Conservation (phyloP, 768 basidiomycete genomes). For the Leccinum incarnatum region DNA sequence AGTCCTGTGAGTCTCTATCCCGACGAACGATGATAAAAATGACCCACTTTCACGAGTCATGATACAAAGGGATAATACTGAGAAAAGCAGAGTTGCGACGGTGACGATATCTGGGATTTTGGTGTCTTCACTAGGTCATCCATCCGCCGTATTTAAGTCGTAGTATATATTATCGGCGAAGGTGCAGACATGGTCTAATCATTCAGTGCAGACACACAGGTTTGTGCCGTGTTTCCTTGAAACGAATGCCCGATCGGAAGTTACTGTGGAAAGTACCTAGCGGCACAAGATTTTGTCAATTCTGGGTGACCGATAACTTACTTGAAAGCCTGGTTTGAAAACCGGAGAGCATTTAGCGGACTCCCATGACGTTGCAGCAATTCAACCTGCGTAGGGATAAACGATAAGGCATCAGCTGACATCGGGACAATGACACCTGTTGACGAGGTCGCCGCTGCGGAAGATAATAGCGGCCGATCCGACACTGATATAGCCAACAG, state of each 20-base stretch:
- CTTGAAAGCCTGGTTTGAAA: conserved; percentile 20
- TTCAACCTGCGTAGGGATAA: not conserved
- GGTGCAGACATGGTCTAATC: conserved; percentile 1
- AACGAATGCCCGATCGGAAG: conserved; percentile 5
- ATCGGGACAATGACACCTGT: conserved; percentile 1
- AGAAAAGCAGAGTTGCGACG: not conserved
- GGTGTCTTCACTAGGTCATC: not conserved
- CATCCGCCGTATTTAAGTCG: conserved; percentile 26
- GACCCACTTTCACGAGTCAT: conserved; percentile 26
- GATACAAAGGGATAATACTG: not conserved
- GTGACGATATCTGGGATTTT: not conserved
- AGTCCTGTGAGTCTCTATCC: conserved; percentile 10
- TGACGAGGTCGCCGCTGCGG: not conserved
- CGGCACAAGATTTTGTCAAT: not conserved
- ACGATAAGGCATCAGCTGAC: conserved; percentile 1
- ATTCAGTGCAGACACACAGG: conserved; percentile 3
- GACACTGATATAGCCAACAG: not conserved
- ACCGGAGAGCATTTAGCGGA: conserved; percentile 13
- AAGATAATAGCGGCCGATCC: not conserved
- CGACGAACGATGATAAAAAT: not conserved
- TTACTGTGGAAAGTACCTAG: not conserved
- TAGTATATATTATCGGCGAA: conserved; percentile 7
- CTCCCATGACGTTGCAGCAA: conserved; percentile 2
- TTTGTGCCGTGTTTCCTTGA: not conserved
- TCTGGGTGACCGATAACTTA: conserved; percentile 12